These are phyloP conservation scores for Phaffia tasmanica DNA, from an alignment of 768 basidiomycete species.

Conservation along the genomic window DNA sequence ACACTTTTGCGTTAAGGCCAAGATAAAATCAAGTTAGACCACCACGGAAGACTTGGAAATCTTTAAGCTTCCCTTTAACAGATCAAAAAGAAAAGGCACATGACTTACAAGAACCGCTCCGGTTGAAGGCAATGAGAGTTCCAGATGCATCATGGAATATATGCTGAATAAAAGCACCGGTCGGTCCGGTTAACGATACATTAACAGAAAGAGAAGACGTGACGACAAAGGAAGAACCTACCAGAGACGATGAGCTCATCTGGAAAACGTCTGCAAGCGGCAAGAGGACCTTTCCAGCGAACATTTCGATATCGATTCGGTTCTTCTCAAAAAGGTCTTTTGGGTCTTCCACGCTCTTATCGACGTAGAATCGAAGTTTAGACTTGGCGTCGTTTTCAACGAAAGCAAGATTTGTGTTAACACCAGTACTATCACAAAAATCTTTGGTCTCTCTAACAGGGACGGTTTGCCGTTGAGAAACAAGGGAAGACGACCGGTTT, in stretches of 20 bases:
- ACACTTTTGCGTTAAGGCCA: conserved; percentile 6
- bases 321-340: conserved; percentile 11
- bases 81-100: neutral
- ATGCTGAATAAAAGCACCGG: conserved; percentile 63
- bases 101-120: conserved; percentile 26
- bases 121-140: conserved; percentile 81
- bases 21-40: neutral
- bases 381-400: conserved; percentile 20
- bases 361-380: conserved; percentile 22
- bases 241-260: conserved; percentile 24
- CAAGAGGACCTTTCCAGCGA: conserved; percentile 53
- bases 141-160: conserved; percentile 76
- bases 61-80: conserved; percentile 44
- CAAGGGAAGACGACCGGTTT: conserved; percentile 7
- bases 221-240: neutral
- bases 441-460: conserved; percentile 19
- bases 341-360: conserved; percentile 35
- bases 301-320: conserved; percentile 50
- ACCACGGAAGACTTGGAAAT: conserved; percentile 75
- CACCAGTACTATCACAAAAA: conserved; percentile 17
- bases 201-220: neutral
- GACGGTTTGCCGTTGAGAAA: neutral
- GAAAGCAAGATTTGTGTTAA: conserved; percentile 24
- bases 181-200: conserved; percentile 27
- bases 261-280: conserved; percentile 61